These are phyloP conservation scores for Mortierella alpina DNA, from an alignment of 192 early-diverging fungal species.

Conservation along the genomic window DNA sequence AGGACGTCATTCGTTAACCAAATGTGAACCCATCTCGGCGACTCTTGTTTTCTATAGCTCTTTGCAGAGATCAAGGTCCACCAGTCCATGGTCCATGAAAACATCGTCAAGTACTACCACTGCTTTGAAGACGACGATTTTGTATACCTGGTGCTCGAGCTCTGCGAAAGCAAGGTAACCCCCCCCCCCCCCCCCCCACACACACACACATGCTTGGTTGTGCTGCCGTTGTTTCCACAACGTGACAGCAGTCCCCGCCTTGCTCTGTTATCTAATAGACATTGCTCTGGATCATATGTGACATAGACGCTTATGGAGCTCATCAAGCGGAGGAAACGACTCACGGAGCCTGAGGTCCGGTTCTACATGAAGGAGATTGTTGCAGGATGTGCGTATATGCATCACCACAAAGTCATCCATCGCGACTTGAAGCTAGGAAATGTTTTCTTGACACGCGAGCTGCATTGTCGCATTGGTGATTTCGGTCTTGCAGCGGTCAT, in stretches of 20 bases:
- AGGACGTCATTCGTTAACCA: too few relatives aligned
- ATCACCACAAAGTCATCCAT: constrained; percentile 83
- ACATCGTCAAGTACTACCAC: constrained; percentile 83
- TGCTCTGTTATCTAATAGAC: too few relatives aligned
- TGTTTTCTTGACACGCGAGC: constrained; percentile 82
- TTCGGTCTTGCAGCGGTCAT: constrained; percentile 94
- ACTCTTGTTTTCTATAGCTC: constrained; percentile 52
- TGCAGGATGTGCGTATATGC: constrained; percentile 84
- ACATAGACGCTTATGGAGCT: constrained; percentile 86
- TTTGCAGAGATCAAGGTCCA: constrained; percentile 87
- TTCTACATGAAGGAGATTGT: constrained; percentile 89
- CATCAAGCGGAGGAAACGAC: constrained; percentile 76
- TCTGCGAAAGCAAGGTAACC: constrained; percentile 85
- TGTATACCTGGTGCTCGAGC: constrained; percentile 92
- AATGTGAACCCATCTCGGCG: not conserved
- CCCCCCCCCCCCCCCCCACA: too few relatives aligned
- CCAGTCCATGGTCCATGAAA: constrained; percentile 73
- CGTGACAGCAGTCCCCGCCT: too few relatives aligned
- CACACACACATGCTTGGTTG: too few relatives aligned
- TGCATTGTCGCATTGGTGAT: constrained; percentile 93
- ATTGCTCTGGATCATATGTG: too few relatives aligned
- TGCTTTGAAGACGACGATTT: constrained; percentile 90
- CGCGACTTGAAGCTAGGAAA: constrained; percentile 97
- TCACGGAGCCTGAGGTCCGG: constrained; percentile 92
- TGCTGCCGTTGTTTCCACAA: too few relatives aligned